Evolutionary conservation across 2,329 filamentous ascomycete genomes (phyloP).

Genomic region (Colletotrichum filicis): DNA sequence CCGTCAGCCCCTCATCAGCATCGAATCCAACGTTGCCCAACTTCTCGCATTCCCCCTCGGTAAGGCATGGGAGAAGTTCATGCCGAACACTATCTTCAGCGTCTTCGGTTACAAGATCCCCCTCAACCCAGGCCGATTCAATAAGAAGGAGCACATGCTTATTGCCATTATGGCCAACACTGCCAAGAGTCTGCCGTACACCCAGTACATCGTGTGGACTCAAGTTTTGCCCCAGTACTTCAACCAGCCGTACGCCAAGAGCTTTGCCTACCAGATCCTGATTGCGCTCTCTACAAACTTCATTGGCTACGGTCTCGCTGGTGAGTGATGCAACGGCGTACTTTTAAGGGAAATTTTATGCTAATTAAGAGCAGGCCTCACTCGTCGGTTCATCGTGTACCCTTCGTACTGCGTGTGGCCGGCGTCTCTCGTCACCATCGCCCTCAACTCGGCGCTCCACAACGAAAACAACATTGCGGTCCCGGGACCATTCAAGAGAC

Average conservation of each 20-base stretch:
- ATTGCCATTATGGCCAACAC: conserved; percentile 70
- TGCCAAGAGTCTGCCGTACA: conserved; percentile 59
- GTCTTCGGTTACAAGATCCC: conserved; percentile 57
- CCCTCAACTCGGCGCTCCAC: conserved; percentile 61
- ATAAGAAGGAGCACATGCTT: conserved; percentile 69
- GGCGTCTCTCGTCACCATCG: conserved; percentile 59
- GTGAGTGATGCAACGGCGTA: conserved; percentile 37
- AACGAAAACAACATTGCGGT: conserved; percentile 51
- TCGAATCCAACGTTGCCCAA: conserved; percentile 67
- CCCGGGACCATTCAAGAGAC: conserved; percentile 52
- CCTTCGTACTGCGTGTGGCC: conserved; percentile 66
- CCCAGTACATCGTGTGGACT: conserved; percentile 60
- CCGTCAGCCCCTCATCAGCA: conserved; percentile 63
- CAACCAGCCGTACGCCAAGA: conserved; percentile 59
- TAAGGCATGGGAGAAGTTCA: conserved; percentile 58
- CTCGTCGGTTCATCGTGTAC: conserved; percentile 62
- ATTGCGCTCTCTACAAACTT: conserved; percentile 63
- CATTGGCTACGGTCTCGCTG: conserved; percentile 66
- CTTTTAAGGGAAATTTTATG: no score
- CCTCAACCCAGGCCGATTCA: conserved; percentile 67
- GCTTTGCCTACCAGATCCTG: conserved; percentile 61
- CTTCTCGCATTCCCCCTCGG: conserved; percentile 66
- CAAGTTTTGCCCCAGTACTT: conserved; percentile 60
- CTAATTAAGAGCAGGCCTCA: conserved; percentile 40
- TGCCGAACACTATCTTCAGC: conserved; percentile 63